Conservation (phyloP, 306 rosid genomes). For the Sphenostylis stenocarpa region DNA sequence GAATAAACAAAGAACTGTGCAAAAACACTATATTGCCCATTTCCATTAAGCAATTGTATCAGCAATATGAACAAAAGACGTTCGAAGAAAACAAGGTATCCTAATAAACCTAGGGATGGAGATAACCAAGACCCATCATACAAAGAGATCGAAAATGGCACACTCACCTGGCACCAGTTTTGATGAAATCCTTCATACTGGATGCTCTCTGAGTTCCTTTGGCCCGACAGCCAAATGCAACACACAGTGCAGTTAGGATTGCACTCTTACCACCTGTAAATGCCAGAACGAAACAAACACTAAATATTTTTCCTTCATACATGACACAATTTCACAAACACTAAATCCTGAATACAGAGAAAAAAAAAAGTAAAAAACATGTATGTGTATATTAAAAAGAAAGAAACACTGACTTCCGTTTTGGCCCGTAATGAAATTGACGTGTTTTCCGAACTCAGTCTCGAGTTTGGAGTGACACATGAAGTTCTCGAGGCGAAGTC, state of each 20-base stretch:
- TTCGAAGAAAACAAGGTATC: not conserved
- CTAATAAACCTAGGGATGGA: not conserved
- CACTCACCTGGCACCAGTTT: constrained; percentile 74
- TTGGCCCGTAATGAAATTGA: constrained; percentile 88
- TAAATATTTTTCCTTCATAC: not conserved
- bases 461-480: constrained; percentile 84
- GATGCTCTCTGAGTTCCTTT: constrained; percentile 86
- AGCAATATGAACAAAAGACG: not conserved
- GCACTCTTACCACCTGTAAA: constrained; percentile 95
- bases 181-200: constrained; percentile 77
- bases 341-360: not conserved
- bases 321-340: not conserved
- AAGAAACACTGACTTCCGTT: constrained; percentile 71
- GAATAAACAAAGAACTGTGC: constrained; percentile 4
- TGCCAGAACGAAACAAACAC: constrained; percentile 24
- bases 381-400: not conserved
- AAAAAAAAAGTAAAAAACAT: too few relatives aligned
- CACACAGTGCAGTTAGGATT: constrained; percentile 74
- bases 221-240: constrained; percentile 95
- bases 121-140: not conserved
- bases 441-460: constrained; percentile 68
- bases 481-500: constrained; percentile 76
- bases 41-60: not conserved
- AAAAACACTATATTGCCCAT: not conserved
- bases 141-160: not conserved